A percentile compares a stretch with the other conserved stretches of the same genome.
Evolutionary conservation across 2,329 filamentous ascomycete genomes (phyloP).

Genomic region (Colletotrichum musae): DNA sequence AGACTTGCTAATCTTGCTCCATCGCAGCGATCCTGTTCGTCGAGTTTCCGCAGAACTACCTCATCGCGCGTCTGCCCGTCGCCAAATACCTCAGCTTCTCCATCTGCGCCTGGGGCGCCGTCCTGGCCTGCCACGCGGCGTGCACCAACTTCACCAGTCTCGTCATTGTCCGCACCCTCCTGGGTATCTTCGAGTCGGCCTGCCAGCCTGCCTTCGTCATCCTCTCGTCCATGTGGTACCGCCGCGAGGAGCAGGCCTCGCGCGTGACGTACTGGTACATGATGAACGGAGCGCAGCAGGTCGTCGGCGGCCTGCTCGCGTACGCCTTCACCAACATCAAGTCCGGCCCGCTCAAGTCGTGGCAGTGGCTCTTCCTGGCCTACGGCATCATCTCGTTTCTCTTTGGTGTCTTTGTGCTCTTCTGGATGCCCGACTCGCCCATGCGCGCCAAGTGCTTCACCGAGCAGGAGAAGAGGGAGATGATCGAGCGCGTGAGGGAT

Average conservation of each 20-base stretch:
- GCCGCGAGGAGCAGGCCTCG: constrained; percentile 75
- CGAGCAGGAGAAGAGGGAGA: constrained; percentile 75
- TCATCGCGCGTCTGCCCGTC: constrained; percentile 74
- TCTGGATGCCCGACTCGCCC: constrained; percentile 77
- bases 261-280: constrained; percentile 82
- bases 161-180: constrained; percentile 72
- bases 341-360: constrained; percentile 69
- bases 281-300: constrained; percentile 83
- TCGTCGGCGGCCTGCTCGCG: constrained; percentile 79
- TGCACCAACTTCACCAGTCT: constrained; percentile 73
- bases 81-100: constrained; percentile 74
- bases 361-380: constrained; percentile 78
- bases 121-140: constrained; percentile 73
- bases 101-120: constrained; percentile 75
- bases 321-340: constrained; percentile 73
- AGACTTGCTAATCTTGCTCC: too few relatives aligned
- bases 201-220: constrained; percentile 79
- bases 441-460: constrained; percentile 80
- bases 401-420: constrained; percentile 75
- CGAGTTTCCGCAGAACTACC: constrained; percentile 78
- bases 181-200: constrained; percentile 80
- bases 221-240: constrained; percentile 80
- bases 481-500: constrained; percentile 71
- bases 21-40: constrained; percentile 70
- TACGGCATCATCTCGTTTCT: constrained; percentile 76